Conservation (phyloP, 2,329 filamentous ascomycete genomes). For the Cytospora mali region DNA sequence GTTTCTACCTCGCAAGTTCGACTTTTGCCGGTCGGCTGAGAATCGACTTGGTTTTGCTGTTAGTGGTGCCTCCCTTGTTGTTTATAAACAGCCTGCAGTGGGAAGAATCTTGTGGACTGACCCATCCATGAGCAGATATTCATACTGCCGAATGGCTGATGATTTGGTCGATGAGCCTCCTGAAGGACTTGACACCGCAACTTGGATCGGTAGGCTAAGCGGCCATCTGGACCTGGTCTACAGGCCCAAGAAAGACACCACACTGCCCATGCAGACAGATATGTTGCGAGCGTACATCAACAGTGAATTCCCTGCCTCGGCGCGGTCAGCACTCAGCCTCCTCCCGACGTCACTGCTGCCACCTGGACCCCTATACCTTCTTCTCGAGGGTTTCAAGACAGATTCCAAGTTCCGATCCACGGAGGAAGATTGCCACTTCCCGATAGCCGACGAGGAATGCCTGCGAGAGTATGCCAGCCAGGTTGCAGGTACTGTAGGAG, state of each 20-base stretch:
- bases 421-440: conserved; percentile 41
- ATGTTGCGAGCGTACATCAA: conserved; percentile 41
- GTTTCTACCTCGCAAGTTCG: conserved; percentile 72
- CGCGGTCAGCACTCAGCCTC: conserved; percentile 58
- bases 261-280: conserved; percentile 27
- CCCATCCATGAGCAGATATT: conserved; percentile 55
- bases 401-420: conserved; percentile 58
- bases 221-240: conserved; percentile 60
- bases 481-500: conserved; percentile 73
- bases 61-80: conserved; percentile 32
- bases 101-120: conserved; percentile 17
- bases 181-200: conserved; percentile 52
- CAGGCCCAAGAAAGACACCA: conserved; percentile 34
- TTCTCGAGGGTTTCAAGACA: conserved; percentile 70
- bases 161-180: conserved; percentile 70
- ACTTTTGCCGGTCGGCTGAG: conserved; percentile 69
- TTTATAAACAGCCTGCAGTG: background rate
- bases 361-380: conserved; percentile 60
- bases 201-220: conserved; percentile 62
- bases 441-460: conserved; percentile 61
- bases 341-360: conserved; percentile 62
- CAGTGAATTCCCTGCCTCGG: conserved; percentile 53
- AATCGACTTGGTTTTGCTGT: conserved; percentile 68
- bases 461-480: conserved; percentile 65
- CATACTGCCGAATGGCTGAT: conserved; percentile 73